These are phyloP conservation scores for Letharia columbiana DNA, from an alignment of 495 filamentous ascomycete genomes.

Conservation along the genomic window DNA sequence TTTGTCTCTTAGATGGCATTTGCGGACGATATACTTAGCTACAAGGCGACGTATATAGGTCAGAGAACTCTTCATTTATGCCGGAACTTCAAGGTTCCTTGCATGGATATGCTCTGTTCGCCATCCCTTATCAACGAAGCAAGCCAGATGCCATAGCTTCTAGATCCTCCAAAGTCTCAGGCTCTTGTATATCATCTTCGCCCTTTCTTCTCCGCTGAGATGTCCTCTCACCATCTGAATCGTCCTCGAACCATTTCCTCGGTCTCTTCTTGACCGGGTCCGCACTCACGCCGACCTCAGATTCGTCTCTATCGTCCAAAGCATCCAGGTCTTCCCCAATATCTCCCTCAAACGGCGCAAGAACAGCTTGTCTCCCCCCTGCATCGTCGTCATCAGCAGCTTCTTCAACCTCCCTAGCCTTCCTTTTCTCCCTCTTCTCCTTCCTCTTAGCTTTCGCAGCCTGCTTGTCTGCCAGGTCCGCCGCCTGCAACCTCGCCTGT, in stretches of 20 bases:
- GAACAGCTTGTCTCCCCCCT: constrained; percentile 38
- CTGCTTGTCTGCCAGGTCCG: constrained; percentile 76
- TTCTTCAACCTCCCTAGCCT: constrained; percentile 59
- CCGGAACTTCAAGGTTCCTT: background rate
- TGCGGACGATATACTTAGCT: background rate
- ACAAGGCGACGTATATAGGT: background rate
- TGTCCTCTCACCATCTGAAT: constrained; percentile 14
- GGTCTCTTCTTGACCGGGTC: constrained; percentile 34
- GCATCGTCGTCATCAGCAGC: constrained; percentile 33
- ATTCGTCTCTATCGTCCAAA: constrained; percentile 7
- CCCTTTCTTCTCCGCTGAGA: constrained; percentile 34
- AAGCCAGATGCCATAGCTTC: constrained; percentile 80
- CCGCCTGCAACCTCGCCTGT: constrained; percentile 57
- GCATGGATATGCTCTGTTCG: background rate
- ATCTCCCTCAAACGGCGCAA: constrained; percentile 35
- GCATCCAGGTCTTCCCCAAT: constrained; percentile 16
- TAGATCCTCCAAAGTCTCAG: constrained; percentile 80
- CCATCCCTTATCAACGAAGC: constrained; percentile 31
- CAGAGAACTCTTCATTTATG: background rate
- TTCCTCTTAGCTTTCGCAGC: constrained; percentile 67
- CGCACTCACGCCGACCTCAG: constrained; percentile 1
- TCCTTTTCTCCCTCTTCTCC: constrained; percentile 82
- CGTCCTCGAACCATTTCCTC: constrained; percentile 42
- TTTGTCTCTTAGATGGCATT: too few relatives aligned
- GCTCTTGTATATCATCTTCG: constrained; percentile 51